Conservation (phyloP, 2,329 filamentous ascomycete species). For the Calonectria pseudoturangicola region DNA sequence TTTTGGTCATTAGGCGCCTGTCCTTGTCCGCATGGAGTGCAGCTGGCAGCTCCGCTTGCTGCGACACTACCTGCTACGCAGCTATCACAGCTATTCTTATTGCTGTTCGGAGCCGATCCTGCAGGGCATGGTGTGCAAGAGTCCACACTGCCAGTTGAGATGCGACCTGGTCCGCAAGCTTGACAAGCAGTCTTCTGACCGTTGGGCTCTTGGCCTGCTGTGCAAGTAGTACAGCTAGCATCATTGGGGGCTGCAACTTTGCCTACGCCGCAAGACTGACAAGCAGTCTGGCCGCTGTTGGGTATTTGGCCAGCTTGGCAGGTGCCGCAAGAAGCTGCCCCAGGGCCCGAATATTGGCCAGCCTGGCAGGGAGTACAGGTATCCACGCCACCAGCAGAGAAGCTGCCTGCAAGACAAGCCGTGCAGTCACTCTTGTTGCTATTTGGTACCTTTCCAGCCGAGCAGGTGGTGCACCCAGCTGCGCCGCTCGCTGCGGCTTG, state of each 20-base stretch:
- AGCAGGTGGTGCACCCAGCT: not conserved
- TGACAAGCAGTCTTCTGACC: not conserved
- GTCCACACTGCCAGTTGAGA: not conserved
- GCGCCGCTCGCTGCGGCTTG: not conserved
- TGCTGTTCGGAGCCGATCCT: not conserved
- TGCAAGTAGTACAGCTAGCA: not conserved
- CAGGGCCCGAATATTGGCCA: not conserved
- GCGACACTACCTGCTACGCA: not conserved
- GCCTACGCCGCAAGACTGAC: not conserved
- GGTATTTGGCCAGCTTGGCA: constrained; percentile 3
- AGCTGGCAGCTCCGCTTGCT: not conserved
- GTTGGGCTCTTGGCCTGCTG: not conserved
- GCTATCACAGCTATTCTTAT: not conserved
- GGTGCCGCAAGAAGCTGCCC: not conserved
- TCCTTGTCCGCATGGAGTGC: not conserved
- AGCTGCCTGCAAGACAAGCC: not conserved
- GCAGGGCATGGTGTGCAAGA: not conserved
- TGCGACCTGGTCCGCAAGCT: not conserved
- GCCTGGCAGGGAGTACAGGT: not conserved
- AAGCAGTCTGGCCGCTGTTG: constrained; percentile 5
- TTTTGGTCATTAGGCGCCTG: not conserved
- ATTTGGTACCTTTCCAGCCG: not conserved
- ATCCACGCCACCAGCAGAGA: not conserved
- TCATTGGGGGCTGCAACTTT: not conserved
- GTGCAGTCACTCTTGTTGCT: constrained; percentile 6